Conservation (phyloP, 768 basidiomycete species). For the Coprinopsis strossmayeri region DNA sequence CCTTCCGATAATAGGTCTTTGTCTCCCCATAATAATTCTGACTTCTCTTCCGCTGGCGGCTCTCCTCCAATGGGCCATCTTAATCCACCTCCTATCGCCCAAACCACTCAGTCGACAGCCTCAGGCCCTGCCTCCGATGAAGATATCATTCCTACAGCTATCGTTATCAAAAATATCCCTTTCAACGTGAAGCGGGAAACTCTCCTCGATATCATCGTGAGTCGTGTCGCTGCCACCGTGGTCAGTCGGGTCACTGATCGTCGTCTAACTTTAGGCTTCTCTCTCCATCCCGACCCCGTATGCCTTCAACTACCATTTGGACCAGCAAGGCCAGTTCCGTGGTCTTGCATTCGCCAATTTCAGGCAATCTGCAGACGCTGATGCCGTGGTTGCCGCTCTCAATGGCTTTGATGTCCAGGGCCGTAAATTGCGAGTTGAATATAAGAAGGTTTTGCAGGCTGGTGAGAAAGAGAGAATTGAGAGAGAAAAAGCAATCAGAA, state of each 20-base stretch:
- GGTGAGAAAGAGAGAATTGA: conserved; percentile 99
- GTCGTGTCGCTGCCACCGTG: conserved; percentile 28
- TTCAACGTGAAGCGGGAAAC: conserved; percentile 98
- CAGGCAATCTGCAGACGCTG: conserved; percentile 84
- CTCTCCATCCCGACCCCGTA: conserved; percentile 94
- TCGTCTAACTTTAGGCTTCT: conserved; percentile 53
- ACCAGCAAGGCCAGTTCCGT: conserved; percentile 93
- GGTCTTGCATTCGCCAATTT: conserved; percentile 99
- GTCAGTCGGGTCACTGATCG: conserved; percentile 13
- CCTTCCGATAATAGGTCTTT: conserved; percentile 71
- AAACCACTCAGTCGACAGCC: conserved; percentile 26
- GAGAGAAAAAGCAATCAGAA: conserved; percentile 93
- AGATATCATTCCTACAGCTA: conserved; percentile 96
- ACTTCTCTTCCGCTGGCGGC: conserved; percentile 83
- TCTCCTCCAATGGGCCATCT: conserved; percentile 61
- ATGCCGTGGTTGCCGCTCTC: conserved; percentile 90
- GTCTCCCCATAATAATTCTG: conserved; percentile 82
- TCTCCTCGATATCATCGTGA: conserved; percentile 90
- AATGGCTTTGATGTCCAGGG: conserved; percentile 97
- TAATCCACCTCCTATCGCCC: conserved; percentile 37
- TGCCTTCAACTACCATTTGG: conserved; percentile 99
- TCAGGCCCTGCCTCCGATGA: conserved; percentile 57
- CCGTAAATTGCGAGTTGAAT: conserved; percentile 95
- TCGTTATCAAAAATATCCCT: conserved; percentile 99
- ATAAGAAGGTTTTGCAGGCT: conserved; percentile 98